Base-by-base conservation (phyloP, 139 green algal species). In the Chlorella sp. region DNA sequence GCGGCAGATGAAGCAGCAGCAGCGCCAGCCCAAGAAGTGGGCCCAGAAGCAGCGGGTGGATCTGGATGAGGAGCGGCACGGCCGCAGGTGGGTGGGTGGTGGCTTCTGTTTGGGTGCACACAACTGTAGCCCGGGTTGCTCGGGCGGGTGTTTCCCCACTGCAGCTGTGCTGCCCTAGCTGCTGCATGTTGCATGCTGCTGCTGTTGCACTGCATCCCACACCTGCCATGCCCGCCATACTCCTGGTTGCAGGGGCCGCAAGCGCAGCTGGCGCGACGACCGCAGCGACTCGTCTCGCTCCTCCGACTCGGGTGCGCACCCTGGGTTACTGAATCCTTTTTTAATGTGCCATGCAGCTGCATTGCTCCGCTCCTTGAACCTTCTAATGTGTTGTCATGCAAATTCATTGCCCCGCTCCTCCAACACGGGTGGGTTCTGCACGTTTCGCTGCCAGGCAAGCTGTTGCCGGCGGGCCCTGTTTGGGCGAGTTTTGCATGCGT, bases 231-330 rank as follows among this genome's bases (percentile, higher is more conserved):
- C 28, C 60, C 60, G 60, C 28, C 60, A 68, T 26, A 30, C 28
- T 41, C 40, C 36, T 20, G 40, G 70, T 0, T 28, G 60, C 40
- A 73, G 40, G 60, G 58, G 60, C 22, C 40, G 60, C 19, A 83
- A 83, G 77, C 77, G 77, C 34, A 41, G 58, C 56, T 83, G 73
- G 40, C 77, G 73, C 22, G 73, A 80, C 32, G 46, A 51, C 64
- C 64, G 72, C 60, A 43, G 26, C 41, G 77, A 83, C 36, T 74
- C 77, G 0, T 73, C 77, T 30, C 28, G 38, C 6, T 51, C 48
- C 13, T 83, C 77, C 0, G 77, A 83, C 41, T 83, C 77, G 20
- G 77, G 77, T 83, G 36, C 38, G 77, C 38, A 7, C 26, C 14
- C 26, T n/a, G 11, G 30, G 38, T 51, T 48, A 76, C 46, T 81